A percentile compares a stretch with the other conserved stretches of the same genome.
phyloP scores from a whole-genome alignment of 768 basidiomycete genomes.

The Rhodotorula kratochvilovae region DNA sequence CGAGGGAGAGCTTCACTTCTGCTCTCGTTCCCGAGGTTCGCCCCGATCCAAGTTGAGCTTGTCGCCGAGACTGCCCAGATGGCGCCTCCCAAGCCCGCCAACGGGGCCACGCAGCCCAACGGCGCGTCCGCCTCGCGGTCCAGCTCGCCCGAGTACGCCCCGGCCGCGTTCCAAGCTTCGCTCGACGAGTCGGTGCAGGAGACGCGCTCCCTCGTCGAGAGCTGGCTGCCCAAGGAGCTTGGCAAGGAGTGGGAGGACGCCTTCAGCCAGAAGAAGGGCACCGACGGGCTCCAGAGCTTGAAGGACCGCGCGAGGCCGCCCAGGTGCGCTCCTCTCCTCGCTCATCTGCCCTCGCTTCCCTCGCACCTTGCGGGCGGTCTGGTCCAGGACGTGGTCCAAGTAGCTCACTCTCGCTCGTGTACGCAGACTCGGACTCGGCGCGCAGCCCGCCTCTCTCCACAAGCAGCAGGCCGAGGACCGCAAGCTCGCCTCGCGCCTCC shows the following conservation, averaged over 20 bases:
- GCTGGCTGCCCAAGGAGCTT: constrained; percentile 18
- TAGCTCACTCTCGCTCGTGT: too few relatives aligned
- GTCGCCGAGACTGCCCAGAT: too few relatives aligned
- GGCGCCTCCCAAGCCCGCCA: not conserved
- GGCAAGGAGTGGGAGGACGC: not conserved
- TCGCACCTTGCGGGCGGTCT: too few relatives aligned
- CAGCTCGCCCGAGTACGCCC: constrained; percentile 6
- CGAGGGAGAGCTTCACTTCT: not conserved
- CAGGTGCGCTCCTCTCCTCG: constrained; percentile 2
- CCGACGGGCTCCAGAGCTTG: not conserved
- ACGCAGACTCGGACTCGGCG: constrained; percentile 34
- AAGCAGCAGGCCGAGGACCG: constrained; percentile 28
- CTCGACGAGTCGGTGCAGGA: constrained; percentile 23
- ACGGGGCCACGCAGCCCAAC: too few relatives aligned
- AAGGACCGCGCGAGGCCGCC: constrained; percentile 20
- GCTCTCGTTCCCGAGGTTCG: too few relatives aligned
- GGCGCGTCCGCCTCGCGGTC: not conserved
- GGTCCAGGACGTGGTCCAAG: too few relatives aligned
- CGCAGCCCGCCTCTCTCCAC: constrained; percentile 11
- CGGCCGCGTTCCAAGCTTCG: constrained; percentile 7
- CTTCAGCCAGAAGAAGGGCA: not conserved
- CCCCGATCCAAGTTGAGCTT: too few relatives aligned
- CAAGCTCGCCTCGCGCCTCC: constrained; percentile 17
- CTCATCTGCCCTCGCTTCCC: too few relatives aligned
- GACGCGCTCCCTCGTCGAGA: constrained; percentile 9